These are phyloP conservation scores for Garcia nutans DNA, from an alignment of 345 rosid genomes.

Conservation along the genomic window DNA sequence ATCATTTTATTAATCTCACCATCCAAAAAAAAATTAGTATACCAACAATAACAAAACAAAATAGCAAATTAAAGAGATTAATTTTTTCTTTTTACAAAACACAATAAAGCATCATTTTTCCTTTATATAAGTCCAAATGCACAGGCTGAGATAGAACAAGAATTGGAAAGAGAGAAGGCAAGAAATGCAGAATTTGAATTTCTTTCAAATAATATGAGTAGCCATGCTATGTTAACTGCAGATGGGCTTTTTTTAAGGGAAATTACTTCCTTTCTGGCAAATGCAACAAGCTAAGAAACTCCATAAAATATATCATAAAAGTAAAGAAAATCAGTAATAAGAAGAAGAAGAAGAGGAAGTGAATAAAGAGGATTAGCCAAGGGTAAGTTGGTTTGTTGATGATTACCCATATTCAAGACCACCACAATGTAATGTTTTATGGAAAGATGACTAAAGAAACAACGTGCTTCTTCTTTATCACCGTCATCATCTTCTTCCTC, in stretches of 20 bases:
- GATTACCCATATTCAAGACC: conserved; percentile 97
- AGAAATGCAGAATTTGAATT: conserved; percentile 79
- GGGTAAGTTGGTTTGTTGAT: conserved; percentile 71
- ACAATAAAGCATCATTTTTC: conserved; percentile 11
- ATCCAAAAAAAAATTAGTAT: conserved; percentile 21
- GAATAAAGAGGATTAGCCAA: conserved; percentile 40
- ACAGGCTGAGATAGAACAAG: conserved; percentile 21
- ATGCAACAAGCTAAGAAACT: conserved; percentile 69
- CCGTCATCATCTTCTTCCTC: conserved; percentile 57
- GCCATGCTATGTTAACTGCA: conserved; percentile 61
- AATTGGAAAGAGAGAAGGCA: conserved; percentile 31
- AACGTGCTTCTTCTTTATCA: conserved; percentile 48
- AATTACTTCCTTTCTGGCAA: conserved; percentile 89
- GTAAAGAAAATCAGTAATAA: conserved; percentile 23
- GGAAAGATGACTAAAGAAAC: conserved; percentile 97
- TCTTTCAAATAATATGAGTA: conserved; percentile 50
- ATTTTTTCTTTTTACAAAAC: not conserved
- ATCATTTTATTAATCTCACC: conserved; percentile 38
- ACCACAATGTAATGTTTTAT: conserved; percentile 87
- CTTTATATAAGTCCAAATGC: conserved; percentile 50
- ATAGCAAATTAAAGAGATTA: not conserved
- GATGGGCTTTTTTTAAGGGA: conserved; percentile 91
- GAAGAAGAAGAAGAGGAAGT: conserved; percentile 31
- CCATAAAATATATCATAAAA: conserved; percentile 48
- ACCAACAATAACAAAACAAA: conserved; percentile 26